A percentile compares a stretch with the other conserved stretches of the same genome.
Conservation (phyloP, 495 filamentous ascomycete genomes). For the Glarea lozoyensis region DNA sequence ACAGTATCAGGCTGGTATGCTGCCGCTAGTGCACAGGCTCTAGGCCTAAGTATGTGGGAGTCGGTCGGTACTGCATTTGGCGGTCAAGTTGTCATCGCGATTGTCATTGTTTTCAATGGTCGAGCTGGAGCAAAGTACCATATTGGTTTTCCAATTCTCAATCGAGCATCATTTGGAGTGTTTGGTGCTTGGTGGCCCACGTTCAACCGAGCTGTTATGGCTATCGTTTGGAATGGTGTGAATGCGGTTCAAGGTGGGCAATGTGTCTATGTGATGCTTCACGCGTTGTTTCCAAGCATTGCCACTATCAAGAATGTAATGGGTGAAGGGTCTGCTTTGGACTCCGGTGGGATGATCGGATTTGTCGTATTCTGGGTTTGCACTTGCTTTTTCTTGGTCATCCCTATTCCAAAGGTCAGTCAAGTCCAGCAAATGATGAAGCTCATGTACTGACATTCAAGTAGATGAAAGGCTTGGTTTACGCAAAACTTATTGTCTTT, state of each 20-base stretch:
- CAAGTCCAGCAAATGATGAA: not conserved
- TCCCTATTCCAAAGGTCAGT: conserved; percentile 25
- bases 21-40: conserved; percentile 27
- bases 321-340: conserved; percentile 26
- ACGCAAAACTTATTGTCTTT: conserved; percentile 27
- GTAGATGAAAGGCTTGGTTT: conserved; percentile 27
- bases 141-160: conserved; percentile 29
- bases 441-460: not conserved
- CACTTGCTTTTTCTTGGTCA: conserved; percentile 27
- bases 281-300: conserved; percentile 29
- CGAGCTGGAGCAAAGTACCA: conserved; percentile 31
- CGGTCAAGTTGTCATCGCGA: conserved; percentile 26
- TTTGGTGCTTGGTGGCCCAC: conserved; percentile 32
- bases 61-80: conserved; percentile 24
- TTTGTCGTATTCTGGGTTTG: conserved; percentile 29
- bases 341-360: conserved; percentile 30
- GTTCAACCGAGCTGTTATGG: conserved; percentile 30
- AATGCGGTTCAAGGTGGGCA: conserved; percentile 30
- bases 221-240: conserved; percentile 32
- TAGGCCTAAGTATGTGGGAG: conserved; percentile 32
- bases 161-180: conserved; percentile 27
- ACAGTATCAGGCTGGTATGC: conserved; percentile 31
- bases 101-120: conserved; percentile 29
- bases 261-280: conserved; percentile 31
- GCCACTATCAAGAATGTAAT: conserved; percentile 26